Evolutionary conservation across 2,329 filamentous ascomycete genomes (phyloP).

Genomic region (Colletotrichum spinosum): DNA sequence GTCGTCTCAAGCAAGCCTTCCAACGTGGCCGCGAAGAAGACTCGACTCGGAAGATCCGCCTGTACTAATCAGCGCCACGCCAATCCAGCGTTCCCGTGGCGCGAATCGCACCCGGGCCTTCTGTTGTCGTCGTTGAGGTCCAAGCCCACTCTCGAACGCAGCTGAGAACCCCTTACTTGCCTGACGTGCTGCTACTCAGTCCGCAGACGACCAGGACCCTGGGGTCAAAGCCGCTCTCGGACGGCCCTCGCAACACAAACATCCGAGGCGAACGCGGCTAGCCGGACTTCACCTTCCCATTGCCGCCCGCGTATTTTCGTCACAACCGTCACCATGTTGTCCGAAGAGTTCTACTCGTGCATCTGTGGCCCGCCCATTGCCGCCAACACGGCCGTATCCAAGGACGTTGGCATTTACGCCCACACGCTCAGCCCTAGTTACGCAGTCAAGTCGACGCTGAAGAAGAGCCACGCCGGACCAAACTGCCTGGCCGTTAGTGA

Average conservation of each 20-base stretch:
- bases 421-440: conserved; percentile 84
- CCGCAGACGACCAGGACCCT: conserved; percentile 2
- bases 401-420: conserved; percentile 89
- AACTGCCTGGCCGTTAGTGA: conserved; percentile 84
- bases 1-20: conserved; percentile 7
- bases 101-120: conserved; percentile 1
- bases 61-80: background rate
- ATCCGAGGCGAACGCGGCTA: conserved; percentile 14
- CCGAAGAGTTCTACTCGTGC: conserved; percentile 70
- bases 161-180: conserved; percentile 23
- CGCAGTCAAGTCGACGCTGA: conserved; percentile 82
- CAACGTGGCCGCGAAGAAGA: conserved; percentile 34
- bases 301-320: background rate
- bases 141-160: conserved; percentile 6
- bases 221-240: conserved; percentile 22
- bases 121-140: conserved; percentile 15
- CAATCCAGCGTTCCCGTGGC: conserved; percentile 17
- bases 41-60: background rate
- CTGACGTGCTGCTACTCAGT: background rate
- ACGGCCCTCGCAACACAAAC: conserved; percentile 8
- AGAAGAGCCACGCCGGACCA: conserved; percentile 86
- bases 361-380: conserved; percentile 68
- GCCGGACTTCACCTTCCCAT: conserved; percentile 8
- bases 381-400: conserved; percentile 72
- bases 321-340: conserved; percentile 58